Evolutionary conservation across 306 rosid genomes (phyloP).

Genomic region (Albizia julibrissin): DNA sequence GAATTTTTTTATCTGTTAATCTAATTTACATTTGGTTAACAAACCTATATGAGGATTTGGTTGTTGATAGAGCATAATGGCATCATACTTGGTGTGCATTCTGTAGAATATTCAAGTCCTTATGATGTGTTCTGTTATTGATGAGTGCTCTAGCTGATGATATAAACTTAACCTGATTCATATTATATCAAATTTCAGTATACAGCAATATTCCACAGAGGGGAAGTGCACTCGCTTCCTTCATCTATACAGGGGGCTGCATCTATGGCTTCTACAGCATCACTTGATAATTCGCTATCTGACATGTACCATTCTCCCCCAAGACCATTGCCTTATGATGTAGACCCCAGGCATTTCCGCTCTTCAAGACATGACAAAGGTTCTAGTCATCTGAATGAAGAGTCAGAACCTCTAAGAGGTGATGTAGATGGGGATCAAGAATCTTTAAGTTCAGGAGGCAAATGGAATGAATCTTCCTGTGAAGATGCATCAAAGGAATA

Average conservation of each 20-base stretch:
- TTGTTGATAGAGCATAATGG: no score
- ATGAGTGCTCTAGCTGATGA: constrained; percentile 16
- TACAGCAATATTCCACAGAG: constrained; percentile 76
- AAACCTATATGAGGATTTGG: no score
- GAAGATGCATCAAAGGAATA: constrained; percentile 78
- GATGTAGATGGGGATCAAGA: constrained; percentile 68
- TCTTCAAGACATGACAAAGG: constrained; percentile 90
- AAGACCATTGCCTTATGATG: constrained; percentile 97
- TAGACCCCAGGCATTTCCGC: constrained; percentile 73
- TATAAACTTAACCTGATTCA: constrained; percentile 27
- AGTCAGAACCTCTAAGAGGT: constrained; percentile 83
- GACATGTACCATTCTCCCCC: constrained; percentile 97
- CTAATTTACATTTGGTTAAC: neutral
- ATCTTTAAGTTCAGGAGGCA: constrained; percentile 55
- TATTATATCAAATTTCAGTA: constrained; percentile 55
- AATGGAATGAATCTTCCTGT: constrained; percentile 65
- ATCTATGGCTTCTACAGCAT: constrained; percentile 69
- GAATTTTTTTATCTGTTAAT: constrained; percentile 12
- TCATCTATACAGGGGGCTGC: constrained; percentile 78
- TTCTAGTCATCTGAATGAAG: constrained; percentile 84
- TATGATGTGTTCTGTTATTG: constrained; percentile 1
- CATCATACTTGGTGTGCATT: neutral
- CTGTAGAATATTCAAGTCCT: constrained; percentile 19
- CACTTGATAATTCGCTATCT: constrained; percentile 78
- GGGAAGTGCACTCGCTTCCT: constrained; percentile 72